Evolutionary conservation across 2,329 filamentous ascomycete genomes (phyloP).

Genomic region (Ascocoryne sarcoides): DNA sequence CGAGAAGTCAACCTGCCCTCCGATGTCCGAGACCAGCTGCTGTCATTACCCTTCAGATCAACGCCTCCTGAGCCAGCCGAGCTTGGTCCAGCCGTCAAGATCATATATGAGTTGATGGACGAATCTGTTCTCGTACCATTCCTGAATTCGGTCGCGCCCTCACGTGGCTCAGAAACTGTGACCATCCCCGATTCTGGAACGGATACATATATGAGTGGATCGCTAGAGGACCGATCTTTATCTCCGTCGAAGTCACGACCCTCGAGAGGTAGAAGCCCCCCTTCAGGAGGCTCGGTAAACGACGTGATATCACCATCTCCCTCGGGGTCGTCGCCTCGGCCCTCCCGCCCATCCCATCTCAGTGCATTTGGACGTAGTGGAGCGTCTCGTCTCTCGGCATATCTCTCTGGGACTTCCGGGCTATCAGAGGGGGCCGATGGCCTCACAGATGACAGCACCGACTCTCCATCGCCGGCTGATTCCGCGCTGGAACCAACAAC

Average conservation of each 20-base stretch:
- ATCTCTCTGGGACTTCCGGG: slow-evolving; percentile 29
- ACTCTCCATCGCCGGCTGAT: slow-evolving; percentile 44
- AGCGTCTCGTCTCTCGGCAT: slow-evolving; percentile 19
- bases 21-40: slow-evolving; percentile 71
- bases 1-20: slow-evolving; percentile 87
- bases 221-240: slow-evolving; percentile 22
- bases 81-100: slow-evolving; percentile 73
- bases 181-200: slow-evolving; percentile 24
- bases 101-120: slow-evolving; percentile 95
- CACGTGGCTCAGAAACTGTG: slow-evolving; percentile 19
- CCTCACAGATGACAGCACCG: slow-evolving; percentile 57
- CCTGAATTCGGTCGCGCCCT: slow-evolving; percentile 46
- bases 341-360: slow-evolving; percentile 25
- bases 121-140: slow-evolving; percentile 92
- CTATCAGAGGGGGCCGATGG: slow-evolving; percentile 41
- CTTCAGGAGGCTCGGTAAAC: slow-evolving; percentile 9
- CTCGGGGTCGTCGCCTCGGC: slow-evolving; percentile 17
- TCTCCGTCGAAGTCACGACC: slow-evolving; percentile 19
- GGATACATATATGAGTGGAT: slow-evolving; percentile 22
- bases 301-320: slow-evolving; percentile 18
- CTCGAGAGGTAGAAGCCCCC: slow-evolving; percentile 21
- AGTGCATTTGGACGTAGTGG: slow-evolving; percentile 18
- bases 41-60: slow-evolving; percentile 50
- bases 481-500: slow-evolving; percentile 55
- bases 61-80: slow-evolving; percentile 65